phyloP scores from a whole-genome alignment of 23 red algal genomes.

The Agarophyton chilense region DNA sequence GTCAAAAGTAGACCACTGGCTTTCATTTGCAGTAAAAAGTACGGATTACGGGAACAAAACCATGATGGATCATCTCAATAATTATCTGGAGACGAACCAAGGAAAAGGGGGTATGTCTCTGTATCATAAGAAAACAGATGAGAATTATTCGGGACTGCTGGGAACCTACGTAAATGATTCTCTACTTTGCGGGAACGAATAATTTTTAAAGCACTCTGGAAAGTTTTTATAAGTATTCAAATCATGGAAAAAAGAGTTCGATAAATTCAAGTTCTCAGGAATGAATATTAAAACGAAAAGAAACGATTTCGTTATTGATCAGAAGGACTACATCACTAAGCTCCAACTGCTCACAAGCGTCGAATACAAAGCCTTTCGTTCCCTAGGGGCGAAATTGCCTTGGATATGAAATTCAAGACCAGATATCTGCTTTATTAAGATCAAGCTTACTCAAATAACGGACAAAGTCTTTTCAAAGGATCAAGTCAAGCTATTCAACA shows the following conservation, averaged over 20 bases:
- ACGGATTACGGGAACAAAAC: slow-evolving; percentile 1
- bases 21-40: background rate
- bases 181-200: background rate
- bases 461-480: background rate
- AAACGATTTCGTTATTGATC: background rate
- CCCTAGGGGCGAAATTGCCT: background rate
- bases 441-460: background rate
- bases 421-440: background rate
- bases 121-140: background rate
- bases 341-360: background rate
- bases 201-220: background rate
- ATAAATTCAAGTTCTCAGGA: slow-evolving; percentile 7
- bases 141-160: background rate
- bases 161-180: slow-evolving; percentile 12
- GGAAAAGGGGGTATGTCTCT: background rate
- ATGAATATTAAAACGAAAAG: background rate
- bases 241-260: background rate
- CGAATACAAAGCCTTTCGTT: background rate
- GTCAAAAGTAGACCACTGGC: background rate
- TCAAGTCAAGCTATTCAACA: background rate
- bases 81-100: background rate
- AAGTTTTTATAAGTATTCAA: background rate
- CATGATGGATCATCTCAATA: background rate
- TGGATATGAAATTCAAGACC: background rate
- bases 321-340: background rate